phyloP scores from a whole-genome alignment of 2,329 filamentous ascomycete genomes.

The Pseudogymnoascus sp. region DNA sequence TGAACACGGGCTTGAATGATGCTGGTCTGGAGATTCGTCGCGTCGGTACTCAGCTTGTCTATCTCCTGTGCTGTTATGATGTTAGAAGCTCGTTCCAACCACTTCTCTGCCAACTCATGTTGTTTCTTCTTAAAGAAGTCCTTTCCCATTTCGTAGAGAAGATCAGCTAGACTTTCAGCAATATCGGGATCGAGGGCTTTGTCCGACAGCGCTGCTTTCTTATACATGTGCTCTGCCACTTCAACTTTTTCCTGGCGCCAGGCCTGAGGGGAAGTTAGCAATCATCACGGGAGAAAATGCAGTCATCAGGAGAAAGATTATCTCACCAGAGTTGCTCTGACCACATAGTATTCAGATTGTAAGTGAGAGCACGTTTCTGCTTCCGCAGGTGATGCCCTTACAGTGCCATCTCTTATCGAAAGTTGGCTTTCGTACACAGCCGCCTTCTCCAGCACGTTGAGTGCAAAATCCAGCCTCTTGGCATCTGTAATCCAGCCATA shows the following conservation, averaged over 20 bases:
- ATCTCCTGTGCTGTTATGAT: constrained; percentile 47
- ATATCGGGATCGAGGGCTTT: constrained; percentile 37
- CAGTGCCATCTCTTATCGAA: constrained; percentile 24
- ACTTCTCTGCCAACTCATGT: constrained; percentile 50
- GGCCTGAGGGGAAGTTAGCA: constrained; percentile 39
- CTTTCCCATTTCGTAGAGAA: constrained; percentile 65
- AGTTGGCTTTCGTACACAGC: constrained; percentile 39
- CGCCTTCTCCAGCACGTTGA: constrained; percentile 54
- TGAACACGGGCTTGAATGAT: constrained; percentile 57
- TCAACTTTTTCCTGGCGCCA: constrained; percentile 68
- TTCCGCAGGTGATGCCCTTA: constrained; percentile 17
- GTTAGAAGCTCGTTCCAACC: constrained; percentile 62
- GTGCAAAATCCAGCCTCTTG: constrained; percentile 46
- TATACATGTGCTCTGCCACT: constrained; percentile 70
- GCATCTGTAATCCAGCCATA: constrained; percentile 16
- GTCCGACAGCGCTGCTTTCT: constrained; percentile 41
- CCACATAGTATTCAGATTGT: constrained; percentile 26
- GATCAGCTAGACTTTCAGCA: constrained; percentile 55
- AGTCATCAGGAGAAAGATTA: background rate
- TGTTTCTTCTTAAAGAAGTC: constrained; percentile 44
- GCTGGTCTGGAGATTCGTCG: constrained; percentile 54
- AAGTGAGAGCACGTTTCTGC: constrained; percentile 25
- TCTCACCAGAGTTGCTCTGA: constrained; percentile 46
- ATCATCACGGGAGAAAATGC: constrained; percentile 5
- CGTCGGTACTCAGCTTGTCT: constrained; percentile 48